Conservation (phyloP, 768 basidiomycete species). For the Psilocybe cubensis region DNA sequence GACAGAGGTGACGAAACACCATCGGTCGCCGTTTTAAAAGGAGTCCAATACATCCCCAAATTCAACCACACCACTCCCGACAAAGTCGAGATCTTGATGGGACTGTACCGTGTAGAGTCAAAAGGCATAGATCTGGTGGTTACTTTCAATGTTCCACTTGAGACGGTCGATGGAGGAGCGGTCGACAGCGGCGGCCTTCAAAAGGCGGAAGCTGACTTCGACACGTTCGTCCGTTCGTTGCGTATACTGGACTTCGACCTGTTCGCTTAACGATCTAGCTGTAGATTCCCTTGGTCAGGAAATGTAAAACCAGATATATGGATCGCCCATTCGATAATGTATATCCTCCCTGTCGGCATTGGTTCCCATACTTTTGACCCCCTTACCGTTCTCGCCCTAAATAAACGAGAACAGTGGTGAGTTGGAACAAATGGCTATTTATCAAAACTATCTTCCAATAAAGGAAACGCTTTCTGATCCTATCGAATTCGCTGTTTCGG, state of each 20-base stretch:
- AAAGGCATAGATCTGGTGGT: constrained; percentile 84
- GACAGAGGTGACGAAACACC: constrained; percentile 54
- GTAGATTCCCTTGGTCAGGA: background rate
- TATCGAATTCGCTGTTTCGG: constrained; percentile 14
- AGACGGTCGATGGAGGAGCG: constrained; percentile 46
- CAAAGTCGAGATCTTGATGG: constrained; percentile 76
- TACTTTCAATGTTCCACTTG: constrained; percentile 79
- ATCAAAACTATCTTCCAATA: constrained; percentile 1
- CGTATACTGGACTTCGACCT: constrained; percentile 69
- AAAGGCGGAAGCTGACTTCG: constrained; percentile 51
- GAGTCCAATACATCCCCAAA: constrained; percentile 75
- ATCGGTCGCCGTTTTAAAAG: constrained; percentile 62
- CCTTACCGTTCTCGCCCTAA: constrained; percentile 3
- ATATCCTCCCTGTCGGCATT: constrained; percentile 3
- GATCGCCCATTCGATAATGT: constrained; percentile 7
- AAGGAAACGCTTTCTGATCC: constrained; percentile 14
- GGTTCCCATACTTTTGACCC: background rate
- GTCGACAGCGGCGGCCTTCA: constrained; percentile 40
- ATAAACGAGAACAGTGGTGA: constrained; percentile 7
- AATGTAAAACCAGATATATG: constrained; percentile 3
- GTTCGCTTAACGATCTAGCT: constrained; percentile 50
- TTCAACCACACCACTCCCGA: constrained; percentile 69
- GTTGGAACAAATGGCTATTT: background rate
- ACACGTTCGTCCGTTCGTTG: constrained; percentile 58
- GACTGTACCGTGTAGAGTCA: constrained; percentile 74